Base-by-base conservation (phyloP, 2,329 filamentous ascomycete genomes). In the Paradendryphiella salina region DNA sequence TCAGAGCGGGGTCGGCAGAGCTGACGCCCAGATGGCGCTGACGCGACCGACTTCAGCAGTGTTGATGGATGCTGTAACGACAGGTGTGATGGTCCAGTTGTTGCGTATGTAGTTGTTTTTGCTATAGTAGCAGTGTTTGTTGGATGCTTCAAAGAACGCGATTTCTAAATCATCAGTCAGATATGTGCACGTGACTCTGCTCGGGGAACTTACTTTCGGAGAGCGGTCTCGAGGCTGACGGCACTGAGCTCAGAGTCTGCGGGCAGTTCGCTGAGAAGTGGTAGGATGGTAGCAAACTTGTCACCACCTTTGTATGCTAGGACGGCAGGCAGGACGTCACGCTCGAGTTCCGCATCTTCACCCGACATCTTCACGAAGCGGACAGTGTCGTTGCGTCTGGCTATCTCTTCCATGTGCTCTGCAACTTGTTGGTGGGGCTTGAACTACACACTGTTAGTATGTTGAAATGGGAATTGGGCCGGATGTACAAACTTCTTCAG, bases 361-460 rank as follows among this genome's bases (percentile, higher is more conserved):
- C 90, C 90, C 74, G 96, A 87, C 39, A 97, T 83, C 76, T 93
- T 95, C 76, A 97, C 83, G 69, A 99, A 97, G 67, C 89, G 90
- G 28, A 89, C 83, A 8, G 85, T 82, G 17, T 84, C 80, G 68
- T 96, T 80, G 53, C 82, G 79, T 55, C 81, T 79, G 34, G 96
- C 90, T 21, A 97, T 80, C 1, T 87, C 87, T 44, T 80, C 76
- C 63, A 99, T 80, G 43, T 88, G 91, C 33, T 85, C 81, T 71
- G 96, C 90, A 54, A 96, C 87, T 50, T 90, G 82, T 34, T 82
- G 78, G 38, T 89, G 95, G 58, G 93, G 86, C 50, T 87, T 81
- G 54, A 88, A 95, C 89, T 96, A 49, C 5, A 23, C 4, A 11
- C 8, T 10, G 23, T 26, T 26, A 26, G 23, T 26, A 3, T 9